These are phyloP conservation scores for Mucor irregularis DNA, from an alignment of 371 early-diverging fungal genomes.

Conservation along the genomic window DNA sequence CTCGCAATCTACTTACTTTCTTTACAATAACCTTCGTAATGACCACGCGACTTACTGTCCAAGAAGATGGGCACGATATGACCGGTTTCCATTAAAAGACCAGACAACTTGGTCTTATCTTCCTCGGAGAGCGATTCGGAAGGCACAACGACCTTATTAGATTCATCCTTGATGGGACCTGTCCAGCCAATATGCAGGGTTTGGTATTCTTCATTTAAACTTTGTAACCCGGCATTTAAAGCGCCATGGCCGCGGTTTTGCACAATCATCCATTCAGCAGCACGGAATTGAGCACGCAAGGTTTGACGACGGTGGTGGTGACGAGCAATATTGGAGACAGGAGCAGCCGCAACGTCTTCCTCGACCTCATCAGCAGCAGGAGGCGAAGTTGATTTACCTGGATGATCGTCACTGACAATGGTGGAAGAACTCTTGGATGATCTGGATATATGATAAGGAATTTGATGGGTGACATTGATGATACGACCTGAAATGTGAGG, in stretches of 20 bases:
- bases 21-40: conserved; percentile 94
- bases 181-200: conserved; percentile 75
- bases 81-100: conserved; percentile 50
- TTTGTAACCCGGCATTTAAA: conserved; percentile 71
- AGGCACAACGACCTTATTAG: conserved; percentile 29
- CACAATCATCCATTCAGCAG: conserved; percentile 36
- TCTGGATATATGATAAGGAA: conserved; percentile 56
- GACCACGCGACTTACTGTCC: conserved; percentile 69
- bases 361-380: conserved; percentile 1
- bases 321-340: conserved; percentile 37
- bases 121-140: conserved; percentile 38
- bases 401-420: background rate
- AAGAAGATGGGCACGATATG: conserved; percentile 80
- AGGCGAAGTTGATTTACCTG: background rate
- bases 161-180: conserved; percentile 55
- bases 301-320: conserved; percentile 43
- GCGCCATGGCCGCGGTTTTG: conserved; percentile 75
- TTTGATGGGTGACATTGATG: conserved; percentile 66
- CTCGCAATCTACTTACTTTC: too few species aligned
- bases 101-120: conserved; percentile 38
- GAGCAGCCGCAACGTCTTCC: conserved; percentile 26
- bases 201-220: conserved; percentile 50
- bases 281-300: conserved; percentile 35
- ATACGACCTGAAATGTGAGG: conserved; percentile 48
- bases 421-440: background rate